phyloP scores from a whole-genome alignment of 352 stramenopile species.

The Globisporangium okanoganense region DNA sequence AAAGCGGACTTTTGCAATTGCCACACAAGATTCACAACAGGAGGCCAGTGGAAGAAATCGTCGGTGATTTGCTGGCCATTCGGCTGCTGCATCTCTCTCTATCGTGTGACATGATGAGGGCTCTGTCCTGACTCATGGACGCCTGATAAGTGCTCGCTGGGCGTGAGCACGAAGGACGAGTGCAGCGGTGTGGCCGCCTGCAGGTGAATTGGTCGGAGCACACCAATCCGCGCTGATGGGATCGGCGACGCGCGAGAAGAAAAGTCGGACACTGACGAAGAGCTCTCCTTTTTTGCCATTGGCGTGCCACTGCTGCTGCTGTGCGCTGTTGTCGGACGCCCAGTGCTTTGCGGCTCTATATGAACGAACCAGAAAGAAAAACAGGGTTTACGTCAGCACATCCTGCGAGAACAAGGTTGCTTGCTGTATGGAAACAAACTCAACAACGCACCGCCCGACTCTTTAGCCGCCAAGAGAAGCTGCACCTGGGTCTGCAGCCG shows the following conservation, averaged over 20 bases:
- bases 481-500: conserved; percentile 64
- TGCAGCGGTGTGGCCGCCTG: conserved; percentile 21
- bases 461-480: conserved; percentile 43
- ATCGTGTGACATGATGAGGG: not conserved
- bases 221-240: conserved; percentile 16
- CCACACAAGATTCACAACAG: not conserved
- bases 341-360: conserved; percentile 1
- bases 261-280: not conserved
- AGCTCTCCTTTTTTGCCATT: not conserved
- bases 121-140: not conserved
- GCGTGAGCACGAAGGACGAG: conserved; percentile 46
- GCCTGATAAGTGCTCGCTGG: conserved; percentile 14
- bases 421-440: not conserved
- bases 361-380: conserved; percentile 2
- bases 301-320: not conserved
- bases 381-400: not conserved
- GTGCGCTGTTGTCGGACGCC: not conserved
- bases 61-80: not conserved
- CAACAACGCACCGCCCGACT: conserved; percentile 7
- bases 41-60: not conserved
- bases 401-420: not conserved
- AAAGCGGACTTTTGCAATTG: too few species aligned
- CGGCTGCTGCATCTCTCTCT: not conserved
- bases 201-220: conserved; percentile 19
- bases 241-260: not conserved